Conservation (phyloP, 495 filamentous ascomycete species). For the Geopyxis carbonaria region DNA sequence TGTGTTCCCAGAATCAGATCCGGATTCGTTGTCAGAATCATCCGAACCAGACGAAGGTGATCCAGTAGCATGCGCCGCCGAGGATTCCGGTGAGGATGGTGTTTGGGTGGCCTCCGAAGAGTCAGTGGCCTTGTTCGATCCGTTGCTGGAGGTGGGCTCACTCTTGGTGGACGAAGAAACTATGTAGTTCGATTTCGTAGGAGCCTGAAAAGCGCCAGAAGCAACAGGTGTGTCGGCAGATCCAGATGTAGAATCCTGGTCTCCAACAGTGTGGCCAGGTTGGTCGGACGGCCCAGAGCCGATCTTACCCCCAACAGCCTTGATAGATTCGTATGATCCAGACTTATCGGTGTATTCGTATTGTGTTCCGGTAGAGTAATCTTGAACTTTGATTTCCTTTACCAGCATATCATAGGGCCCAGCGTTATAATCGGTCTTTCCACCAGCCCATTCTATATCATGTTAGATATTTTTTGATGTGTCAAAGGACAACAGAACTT, state of each 20-base stretch:
- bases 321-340: conserved; percentile 67
- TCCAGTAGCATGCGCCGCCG: too few species aligned
- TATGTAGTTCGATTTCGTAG: too few species aligned
- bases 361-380: conserved; percentile 75
- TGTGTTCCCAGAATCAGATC: conserved; percentile 11
- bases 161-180: conserved; percentile 11
- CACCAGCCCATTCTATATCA: conserved; percentile 58
- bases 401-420: conserved; percentile 80
- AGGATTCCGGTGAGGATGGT: conserved; percentile 18
- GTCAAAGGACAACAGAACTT: conserved; percentile 19
- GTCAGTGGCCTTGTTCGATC: conserved; percentile 18
- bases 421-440: conserved; percentile 55
- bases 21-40: conserved; percentile 8
- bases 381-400: conserved; percentile 55
- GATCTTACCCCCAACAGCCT: conserved; percentile 52
- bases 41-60: conserved; percentile 15
- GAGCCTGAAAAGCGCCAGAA: neutral
- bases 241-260: conserved; percentile 24
- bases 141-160: conserved; percentile 16
- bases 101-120: conserved; percentile 24
- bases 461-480: conserved; percentile 5
- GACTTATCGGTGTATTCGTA: conserved; percentile 64
- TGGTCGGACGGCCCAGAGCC: conserved; percentile 28
- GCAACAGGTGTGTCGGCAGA: conserved; percentile 5
- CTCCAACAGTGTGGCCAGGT: conserved; percentile 28